phyloP scores from a whole-genome alignment of 164 flowering plant species.

The Protea cynaroides region DNA sequence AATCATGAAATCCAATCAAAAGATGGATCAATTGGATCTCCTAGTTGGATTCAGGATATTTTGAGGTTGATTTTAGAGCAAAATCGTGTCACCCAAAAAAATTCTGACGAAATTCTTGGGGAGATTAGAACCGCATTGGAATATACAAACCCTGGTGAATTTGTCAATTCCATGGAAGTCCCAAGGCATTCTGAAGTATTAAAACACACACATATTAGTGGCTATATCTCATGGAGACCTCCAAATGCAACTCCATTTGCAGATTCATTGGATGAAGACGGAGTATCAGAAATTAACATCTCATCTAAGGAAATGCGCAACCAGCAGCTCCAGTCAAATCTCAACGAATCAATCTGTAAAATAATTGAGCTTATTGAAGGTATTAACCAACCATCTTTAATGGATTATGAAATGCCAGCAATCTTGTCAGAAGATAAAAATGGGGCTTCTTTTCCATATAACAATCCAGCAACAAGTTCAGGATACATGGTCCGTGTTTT shows the following conservation, averaged over 20 bases:
- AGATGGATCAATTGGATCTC: conserved; percentile 15
- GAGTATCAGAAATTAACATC: conserved; percentile 13
- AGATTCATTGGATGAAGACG: conserved; percentile 28
- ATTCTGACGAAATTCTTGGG: conserved; percentile 48
- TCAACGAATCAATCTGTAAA: conserved; percentile 46
- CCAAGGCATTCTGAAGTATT: conserved; percentile 12
- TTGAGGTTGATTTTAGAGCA: conserved; percentile 47
- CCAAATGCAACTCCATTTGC: conserved; percentile 22
- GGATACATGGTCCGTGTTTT: conserved; percentile 56
- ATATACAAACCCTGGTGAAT: conserved; percentile 14
- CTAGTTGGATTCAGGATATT: conserved; percentile 68
- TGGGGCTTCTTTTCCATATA: conserved; percentile 17
- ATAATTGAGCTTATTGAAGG: conserved; percentile 71
- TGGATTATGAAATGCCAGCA: conserved; percentile 21
- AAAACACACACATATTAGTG: conserved; percentile 23
- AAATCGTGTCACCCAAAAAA: conserved; percentile 37
- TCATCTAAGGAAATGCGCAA: conserved; percentile 17
- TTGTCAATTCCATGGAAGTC: conserved; percentile 14
- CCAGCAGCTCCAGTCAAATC: conserved; percentile 25
- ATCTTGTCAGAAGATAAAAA: conserved; percentile 23
- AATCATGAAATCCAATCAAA: conserved; percentile 14
- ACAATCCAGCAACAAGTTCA: conserved; percentile 18
- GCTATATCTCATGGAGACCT: conserved; percentile 40
- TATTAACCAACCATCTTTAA: conserved; percentile 30
- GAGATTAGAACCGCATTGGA: conserved; percentile 50